Percentiles rank a stretch among this genome's conserved stretches.
phyloP scores from a whole-genome alignment of 2,329 filamentous ascomycete genomes.

The Verticillium tricorpus region DNA sequence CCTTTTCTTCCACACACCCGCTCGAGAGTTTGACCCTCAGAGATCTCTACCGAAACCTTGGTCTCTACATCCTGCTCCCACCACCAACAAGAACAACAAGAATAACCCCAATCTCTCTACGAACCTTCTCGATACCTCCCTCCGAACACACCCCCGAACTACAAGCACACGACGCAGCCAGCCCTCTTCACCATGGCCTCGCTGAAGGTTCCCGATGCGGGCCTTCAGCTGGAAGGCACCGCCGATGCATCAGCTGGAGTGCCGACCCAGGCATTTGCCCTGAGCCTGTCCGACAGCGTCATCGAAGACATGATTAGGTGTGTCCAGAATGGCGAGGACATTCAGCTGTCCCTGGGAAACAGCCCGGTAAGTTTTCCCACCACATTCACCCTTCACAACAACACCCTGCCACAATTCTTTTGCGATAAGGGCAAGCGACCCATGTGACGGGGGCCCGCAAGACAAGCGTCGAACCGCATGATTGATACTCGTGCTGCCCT shows the following conservation, averaged over 20 bases:
- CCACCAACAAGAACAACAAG: too few relatives aligned
- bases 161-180: neutral
- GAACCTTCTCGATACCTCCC: neutral
- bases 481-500: neutral
- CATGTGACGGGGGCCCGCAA: neutral
- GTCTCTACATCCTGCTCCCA: neutral
- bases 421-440: neutral
- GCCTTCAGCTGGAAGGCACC: slow-evolving; percentile 52
- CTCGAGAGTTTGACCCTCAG: neutral
- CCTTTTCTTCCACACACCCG: neutral
- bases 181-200: slow-evolving; percentile 37
- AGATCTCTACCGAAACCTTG: neutral
- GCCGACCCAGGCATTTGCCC: slow-evolving; percentile 52
- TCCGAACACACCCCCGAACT: neutral
- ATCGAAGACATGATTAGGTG: slow-evolving; percentile 61
- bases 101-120: neutral
- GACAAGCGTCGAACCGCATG: neutral
- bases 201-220: slow-evolving; percentile 52
- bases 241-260: slow-evolving; percentile 23
- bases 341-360: slow-evolving; percentile 54
- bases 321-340: slow-evolving; percentile 49
- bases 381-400: neutral
- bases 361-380: slow-evolving; percentile 48
- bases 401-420: neutral
- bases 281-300: slow-evolving; percentile 52